These are phyloP conservation scores for Hirschioporus abietinus DNA, from an alignment of 768 basidiomycete species.

Conservation along the genomic window DNA sequence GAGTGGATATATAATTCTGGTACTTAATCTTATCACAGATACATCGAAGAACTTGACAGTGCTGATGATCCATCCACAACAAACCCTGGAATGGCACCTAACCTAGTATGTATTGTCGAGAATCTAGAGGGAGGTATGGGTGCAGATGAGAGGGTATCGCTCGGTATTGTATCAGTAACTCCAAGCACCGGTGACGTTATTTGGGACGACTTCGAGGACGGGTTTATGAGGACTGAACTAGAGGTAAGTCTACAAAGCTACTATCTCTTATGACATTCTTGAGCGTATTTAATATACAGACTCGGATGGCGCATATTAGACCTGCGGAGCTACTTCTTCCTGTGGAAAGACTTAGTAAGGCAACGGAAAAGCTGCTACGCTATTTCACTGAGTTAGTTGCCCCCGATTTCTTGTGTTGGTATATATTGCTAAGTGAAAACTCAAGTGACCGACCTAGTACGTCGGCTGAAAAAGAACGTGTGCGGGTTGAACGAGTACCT, in stretches of 20 bases:
- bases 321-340: slow-evolving; percentile 80
- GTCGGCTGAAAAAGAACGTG: slow-evolving; percentile 28
- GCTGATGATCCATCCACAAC: slow-evolving; percentile 40
- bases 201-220: slow-evolving; percentile 89
- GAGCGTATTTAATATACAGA: slow-evolving; percentile 41
- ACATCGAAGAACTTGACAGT: slow-evolving; percentile 75
- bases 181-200: slow-evolving; percentile 90
- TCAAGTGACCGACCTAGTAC: slow-evolving; percentile 12
- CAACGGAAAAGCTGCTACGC: slow-evolving; percentile 70
- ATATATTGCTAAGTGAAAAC: not conserved
- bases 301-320: slow-evolving; percentile 76
- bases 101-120: slow-evolving; percentile 76
- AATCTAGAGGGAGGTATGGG: slow-evolving; percentile 33
- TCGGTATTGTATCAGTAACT: slow-evolving; percentile 75
- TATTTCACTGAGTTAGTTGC: slow-evolving; percentile 59
- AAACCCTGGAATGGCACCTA: slow-evolving; percentile 53
- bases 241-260: slow-evolving; percentile 46
- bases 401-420: not conserved
- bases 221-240: slow-evolving; percentile 75
- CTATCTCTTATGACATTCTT: not conserved
- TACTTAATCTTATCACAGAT: slow-evolving; percentile 39
- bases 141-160: slow-evolving; percentile 38
- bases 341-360: slow-evolving; percentile 48
- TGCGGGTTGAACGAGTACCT: slow-evolving; percentile 61
- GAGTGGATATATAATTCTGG: not conserved